Conservation (phyloP, 1,284 basidiomycete species). For the Puccinia hordei region DNA sequence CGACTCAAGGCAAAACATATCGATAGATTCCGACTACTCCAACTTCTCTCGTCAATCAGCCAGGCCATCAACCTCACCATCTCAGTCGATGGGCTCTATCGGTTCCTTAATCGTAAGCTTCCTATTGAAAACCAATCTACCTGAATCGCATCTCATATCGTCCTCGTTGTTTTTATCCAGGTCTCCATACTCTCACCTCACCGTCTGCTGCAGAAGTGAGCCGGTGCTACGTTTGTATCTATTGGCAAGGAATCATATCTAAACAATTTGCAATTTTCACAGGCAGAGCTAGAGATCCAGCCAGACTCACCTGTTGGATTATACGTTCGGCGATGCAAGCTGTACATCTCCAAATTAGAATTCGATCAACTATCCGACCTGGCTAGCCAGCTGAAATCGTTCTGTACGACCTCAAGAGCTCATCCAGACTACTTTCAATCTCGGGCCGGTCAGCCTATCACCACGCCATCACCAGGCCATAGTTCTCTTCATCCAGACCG, state of each 20-base stretch:
- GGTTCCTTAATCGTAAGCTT: slow-evolving; percentile 27
- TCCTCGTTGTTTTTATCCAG: slow-evolving; percentile 10
- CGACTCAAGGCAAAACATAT: background rate
- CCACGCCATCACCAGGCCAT: slow-evolving; percentile 4
- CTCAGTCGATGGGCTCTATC: slow-evolving; percentile 28
- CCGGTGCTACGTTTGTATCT: background rate
- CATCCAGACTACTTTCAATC: background rate
- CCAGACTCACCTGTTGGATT: slow-evolving; percentile 46
- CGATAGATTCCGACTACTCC: slow-evolving; percentile 24
- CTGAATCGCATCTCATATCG: background rate
- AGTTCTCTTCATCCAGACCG: background rate
- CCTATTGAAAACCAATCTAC: background rate
- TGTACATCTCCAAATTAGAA: slow-evolving; percentile 32
- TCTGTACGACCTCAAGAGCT: slow-evolving; percentile 16
- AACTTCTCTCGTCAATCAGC: slow-evolving; percentile 30
- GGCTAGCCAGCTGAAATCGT: slow-evolving; percentile 26
- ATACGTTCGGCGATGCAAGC: slow-evolving; percentile 34
- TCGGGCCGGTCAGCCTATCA: background rate
- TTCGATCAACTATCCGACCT: slow-evolving; percentile 44
- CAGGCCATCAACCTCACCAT: slow-evolving; percentile 8
- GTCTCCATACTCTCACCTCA: slow-evolving; percentile 9
- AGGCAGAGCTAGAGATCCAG: slow-evolving; percentile 30
- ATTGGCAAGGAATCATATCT: background rate
- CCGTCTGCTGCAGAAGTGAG: background rate
- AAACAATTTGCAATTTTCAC: background rate